Conservation (phyloP, 495 filamentous ascomycete species). For the Daldinia childiae region DNA sequence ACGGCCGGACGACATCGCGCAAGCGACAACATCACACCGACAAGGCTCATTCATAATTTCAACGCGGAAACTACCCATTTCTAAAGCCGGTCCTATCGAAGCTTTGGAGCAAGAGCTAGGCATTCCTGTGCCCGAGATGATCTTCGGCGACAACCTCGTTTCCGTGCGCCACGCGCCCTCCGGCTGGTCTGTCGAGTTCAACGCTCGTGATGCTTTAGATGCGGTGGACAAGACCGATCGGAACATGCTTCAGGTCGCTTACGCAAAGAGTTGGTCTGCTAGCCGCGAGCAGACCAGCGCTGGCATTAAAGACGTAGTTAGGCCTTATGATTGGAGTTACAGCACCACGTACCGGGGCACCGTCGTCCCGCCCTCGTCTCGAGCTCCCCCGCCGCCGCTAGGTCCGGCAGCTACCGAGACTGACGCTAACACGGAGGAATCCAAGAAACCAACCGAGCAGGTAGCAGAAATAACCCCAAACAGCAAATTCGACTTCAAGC, state of each 20-base stretch:
- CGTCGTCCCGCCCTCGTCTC: constrained; percentile 32
- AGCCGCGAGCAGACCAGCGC: constrained; percentile 85
- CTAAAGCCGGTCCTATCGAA: constrained; percentile 90
- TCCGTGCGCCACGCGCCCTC: constrained; percentile 71
- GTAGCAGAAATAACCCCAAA: constrained; percentile 15
- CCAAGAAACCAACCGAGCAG: not conserved
- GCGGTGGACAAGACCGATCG: constrained; percentile 91
- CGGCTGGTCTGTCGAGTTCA: constrained; percentile 81
- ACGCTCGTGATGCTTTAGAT: constrained; percentile 85
- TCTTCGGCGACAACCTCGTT: constrained; percentile 94
- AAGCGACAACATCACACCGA: constrained; percentile 55
- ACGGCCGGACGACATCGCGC: constrained; percentile 44
- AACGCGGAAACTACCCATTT: constrained; percentile 88
- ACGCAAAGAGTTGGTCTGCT: constrained; percentile 89
- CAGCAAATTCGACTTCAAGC: constrained; percentile 54
- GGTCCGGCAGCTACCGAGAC: not conserved
- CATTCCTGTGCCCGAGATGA: constrained; percentile 96
- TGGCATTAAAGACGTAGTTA: constrained; percentile 90
- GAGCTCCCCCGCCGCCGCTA: not conserved
- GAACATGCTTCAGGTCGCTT: constrained; percentile 88
- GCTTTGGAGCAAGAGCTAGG: constrained; percentile 78
- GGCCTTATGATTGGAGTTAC: constrained; percentile 98
- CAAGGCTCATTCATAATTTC: constrained; percentile 75
- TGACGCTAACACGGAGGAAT: not conserved
- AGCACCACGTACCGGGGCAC: constrained; percentile 85